Base-by-base conservation (phyloP, 495 filamentous ascomycete genomes). In the Penicillium canariense region DNA sequence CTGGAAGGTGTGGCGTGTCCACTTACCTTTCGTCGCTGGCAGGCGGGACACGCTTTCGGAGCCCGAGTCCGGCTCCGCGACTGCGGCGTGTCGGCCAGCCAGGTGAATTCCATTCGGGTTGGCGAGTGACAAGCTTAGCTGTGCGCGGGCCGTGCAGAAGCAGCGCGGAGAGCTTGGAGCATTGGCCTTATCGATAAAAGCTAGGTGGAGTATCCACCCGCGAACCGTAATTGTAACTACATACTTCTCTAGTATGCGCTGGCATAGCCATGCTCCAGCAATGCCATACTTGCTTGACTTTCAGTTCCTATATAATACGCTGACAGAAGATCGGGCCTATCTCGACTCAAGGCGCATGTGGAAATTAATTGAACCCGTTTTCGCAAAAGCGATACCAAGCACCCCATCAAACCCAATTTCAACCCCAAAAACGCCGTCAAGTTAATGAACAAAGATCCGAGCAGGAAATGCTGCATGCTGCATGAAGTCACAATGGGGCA, bases 41-140 rank as follows among this genome's bases (percentile, higher is more conserved):
- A 75, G 20, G 45, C 47, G 17, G 69, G 50, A 64, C 72, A 75
- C 17, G 72, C 72, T 39, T 62, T 61, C 44, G 65, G 30, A 1
- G 72, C 72, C 44, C 72, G 58, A 42, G 57, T 63, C 22, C 72
- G 66, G 56, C 59, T 65, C 26, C 72, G 67, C 31, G 67, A 66
- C 48, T 72, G 67, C 7, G 70, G 69, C 17, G 61, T 68, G 60
- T 73, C 61, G 5, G 69, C 61, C 18, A 73, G 62, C 70, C 72
- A 75, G 30, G 67, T 73, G 30, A 73, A 56, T 50, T 75, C 72
- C 72, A 75, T 75, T 5, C 17, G 28, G 36, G n/a, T n/a, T n/a
- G n/a, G n/a, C n/a, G 20, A 8, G 36, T 8, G 7, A 20, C 10
- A 11, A 28, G 28, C 31, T 31, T 39, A 10, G 46, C 27, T n/a